These are phyloP conservation scores for Trametes punicea DNA, from an alignment of 768 basidiomycete species.

Conservation along the genomic window DNA sequence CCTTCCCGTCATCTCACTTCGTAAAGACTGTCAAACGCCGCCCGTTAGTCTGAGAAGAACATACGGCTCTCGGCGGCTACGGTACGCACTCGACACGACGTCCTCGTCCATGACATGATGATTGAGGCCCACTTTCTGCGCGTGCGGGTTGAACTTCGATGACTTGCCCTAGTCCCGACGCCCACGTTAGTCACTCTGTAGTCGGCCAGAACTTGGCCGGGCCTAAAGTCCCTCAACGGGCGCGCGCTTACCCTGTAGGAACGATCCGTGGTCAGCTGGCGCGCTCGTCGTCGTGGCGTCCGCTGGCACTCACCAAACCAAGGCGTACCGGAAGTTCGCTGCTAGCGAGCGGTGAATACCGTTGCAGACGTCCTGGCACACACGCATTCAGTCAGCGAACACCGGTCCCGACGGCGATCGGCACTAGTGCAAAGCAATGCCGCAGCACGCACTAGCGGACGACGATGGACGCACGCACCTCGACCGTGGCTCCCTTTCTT, in stretches of 20 bases:
- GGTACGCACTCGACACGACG: conserved; percentile 77
- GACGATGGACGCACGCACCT: conserved; percentile 42
- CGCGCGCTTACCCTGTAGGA: conserved; percentile 21
- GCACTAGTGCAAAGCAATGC: neutral
- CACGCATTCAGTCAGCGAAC: neutral
- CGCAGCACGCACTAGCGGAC: neutral
- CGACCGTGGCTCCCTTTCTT: conserved; percentile 88
- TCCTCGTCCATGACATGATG: conserved; percentile 88
- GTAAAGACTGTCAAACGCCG: conserved; percentile 34
- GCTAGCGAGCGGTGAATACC: conserved; percentile 89
- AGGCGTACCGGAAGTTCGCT: conserved; percentile 88
- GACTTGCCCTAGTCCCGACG: conserved; percentile 68
- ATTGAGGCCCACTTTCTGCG: conserved; percentile 85
- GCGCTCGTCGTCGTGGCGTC: conserved; percentile 2
- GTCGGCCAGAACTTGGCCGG: too few species aligned
- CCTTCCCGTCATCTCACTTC: conserved; percentile 23
- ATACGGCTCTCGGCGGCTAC: too few species aligned
- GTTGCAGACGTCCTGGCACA: conserved; percentile 74
- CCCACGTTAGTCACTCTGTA: conserved; percentile 8
- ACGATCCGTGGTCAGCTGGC: conserved; percentile 3
- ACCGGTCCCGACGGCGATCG: neutral
- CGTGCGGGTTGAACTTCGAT: conserved; percentile 90
- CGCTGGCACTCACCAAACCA: conserved; percentile 70
- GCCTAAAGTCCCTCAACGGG: neutral
- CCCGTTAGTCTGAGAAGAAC: conserved; percentile 7